Evolutionary conservation across 306 rosid species (phyloP), one percentile per base, ranked within the genome.

Genomic region (Cicer chorassanicum): DNA sequence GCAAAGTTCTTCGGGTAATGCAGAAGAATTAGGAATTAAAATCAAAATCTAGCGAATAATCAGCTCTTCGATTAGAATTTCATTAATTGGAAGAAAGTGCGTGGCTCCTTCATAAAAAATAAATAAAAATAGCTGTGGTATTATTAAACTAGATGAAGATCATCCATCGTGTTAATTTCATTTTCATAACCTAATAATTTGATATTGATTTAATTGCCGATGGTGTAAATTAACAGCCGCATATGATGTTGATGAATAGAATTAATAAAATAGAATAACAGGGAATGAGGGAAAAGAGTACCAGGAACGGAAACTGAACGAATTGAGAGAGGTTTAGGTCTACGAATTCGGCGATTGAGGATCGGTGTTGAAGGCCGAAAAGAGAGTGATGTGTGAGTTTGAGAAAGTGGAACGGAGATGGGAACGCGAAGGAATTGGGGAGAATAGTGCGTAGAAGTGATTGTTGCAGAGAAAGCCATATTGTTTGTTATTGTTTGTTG

Each of bases 381-480:
- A 49, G 91, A 84, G 67, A 80, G 34, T 5, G 78, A 69, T 12
- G 74, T n/a, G 7, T 19, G 91, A 81, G 76, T 40, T 73, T 34
- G 87, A 38, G 83, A 77, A 55, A 68, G 87, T 38, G 83, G 78
- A 55, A 68, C 11, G 18, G 82, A 73, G 43, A 54, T 73, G 1
- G 88, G 93, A 36, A 82, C 55, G 15, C 82, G 92, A 57, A 90
- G 81, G 55, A 84, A 42, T 19, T 78, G 83, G 38, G 93, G 82
- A 68, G 65, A 78, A 63, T 56, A 78, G 63, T 61, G 76, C 72
- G 70, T 14, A 1, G 34, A 29, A 29, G 86, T 2, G 42, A 73
- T 64, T 61, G 87, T 64, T 61, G 87, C 88, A 79, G 93, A 88
- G 88, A 88, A 86, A 68, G 96, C 98, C 93, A 91, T 93, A 29